Evolutionary conservation across 148 eudicot species (phyloP), one percentile per base, ranked within the genome.

Genomic region (Silene uniflora): DNA sequence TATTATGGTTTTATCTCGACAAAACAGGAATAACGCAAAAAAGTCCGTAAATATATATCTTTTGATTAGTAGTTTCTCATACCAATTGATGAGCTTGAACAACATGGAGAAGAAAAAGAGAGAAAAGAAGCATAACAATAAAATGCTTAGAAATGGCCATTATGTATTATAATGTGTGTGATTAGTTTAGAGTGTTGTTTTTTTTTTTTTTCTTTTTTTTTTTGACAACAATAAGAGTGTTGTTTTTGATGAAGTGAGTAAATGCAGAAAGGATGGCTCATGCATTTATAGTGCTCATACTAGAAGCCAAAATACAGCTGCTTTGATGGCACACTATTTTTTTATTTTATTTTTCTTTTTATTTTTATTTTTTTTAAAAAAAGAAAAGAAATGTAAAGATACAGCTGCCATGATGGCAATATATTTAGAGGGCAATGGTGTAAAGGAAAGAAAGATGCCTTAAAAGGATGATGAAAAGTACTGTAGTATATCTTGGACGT

Each of bases 111-210:
- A 81, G 67, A 13, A 84, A 73, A 23, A 84, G 63, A 73, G 77
- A 80, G 68, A 81, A 79, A 17, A 83, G n/a, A 65, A 80, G 18
- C 32, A 71, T 39, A 54, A 75, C 75, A 49, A 84, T n/a, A 6
- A 75, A 24, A 54, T 42, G 32, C 79, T 71, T 84, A 27, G 81
- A 62, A 67, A 71, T 49, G 3, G 79, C 83, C 86, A 84, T 84
- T 68, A 11, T 35, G 49, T 55, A 72, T 49, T 52, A 7, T 52
- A 21, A 0, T 25, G 29, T 18, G 47, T n/a, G 10, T 70, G 10
- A 16, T 70, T 73, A 19, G 14, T 5, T 39, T 11, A 6, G 17
- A 7, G 56, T 10, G 5, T 60, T 6, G 44, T 39, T 39, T 22
- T 17, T 1, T n/a, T n/a, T n/a, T n/a, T n/a, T n/a, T n/a, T n/a